These are phyloP conservation scores for Colletotrichum sp. DNA, from an alignment of 2,329 filamentous ascomycete genomes.

Conservation along the genomic window DNA sequence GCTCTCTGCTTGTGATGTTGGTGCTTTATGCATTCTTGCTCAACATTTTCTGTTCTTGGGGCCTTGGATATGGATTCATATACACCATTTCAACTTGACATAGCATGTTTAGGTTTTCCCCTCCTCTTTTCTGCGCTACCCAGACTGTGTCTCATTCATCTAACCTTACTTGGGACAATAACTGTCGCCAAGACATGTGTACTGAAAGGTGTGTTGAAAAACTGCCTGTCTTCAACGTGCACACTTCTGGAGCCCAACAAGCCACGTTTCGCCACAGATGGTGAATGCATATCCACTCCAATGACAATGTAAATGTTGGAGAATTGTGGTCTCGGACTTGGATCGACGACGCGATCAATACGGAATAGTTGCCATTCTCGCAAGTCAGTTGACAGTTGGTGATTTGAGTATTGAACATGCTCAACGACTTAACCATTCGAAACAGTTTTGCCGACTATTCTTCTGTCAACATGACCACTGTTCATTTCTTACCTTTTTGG, in stretches of 20 bases:
- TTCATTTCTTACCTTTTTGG: no score
- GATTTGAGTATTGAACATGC: no score
- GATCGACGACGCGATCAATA: background rate
- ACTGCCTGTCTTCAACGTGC: background rate
- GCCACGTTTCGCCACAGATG: fast-evolving
- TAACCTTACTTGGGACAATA: background rate
- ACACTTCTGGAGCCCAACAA: no score
- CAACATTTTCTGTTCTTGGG: no score
- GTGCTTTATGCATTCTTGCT: background rate
- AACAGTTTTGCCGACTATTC: no score
- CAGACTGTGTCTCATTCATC: no score
- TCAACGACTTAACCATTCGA: no score
- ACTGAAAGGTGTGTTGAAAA: background rate
- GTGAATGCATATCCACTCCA: fast-evolving
- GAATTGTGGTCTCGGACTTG: fast-evolving
- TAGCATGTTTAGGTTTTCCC: no score
- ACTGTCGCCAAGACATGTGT: background rate
- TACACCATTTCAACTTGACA: no score
- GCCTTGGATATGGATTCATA: no score
- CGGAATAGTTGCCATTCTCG: background rate
- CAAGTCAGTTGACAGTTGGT: background rate
- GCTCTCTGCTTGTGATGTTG: background rate
- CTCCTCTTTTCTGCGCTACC: no score
- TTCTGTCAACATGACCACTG: no score
- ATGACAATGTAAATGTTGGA: background rate